Conservation (phyloP, 2,329 filamentous ascomycete species). For the Rutstroemia sp. region DNA sequence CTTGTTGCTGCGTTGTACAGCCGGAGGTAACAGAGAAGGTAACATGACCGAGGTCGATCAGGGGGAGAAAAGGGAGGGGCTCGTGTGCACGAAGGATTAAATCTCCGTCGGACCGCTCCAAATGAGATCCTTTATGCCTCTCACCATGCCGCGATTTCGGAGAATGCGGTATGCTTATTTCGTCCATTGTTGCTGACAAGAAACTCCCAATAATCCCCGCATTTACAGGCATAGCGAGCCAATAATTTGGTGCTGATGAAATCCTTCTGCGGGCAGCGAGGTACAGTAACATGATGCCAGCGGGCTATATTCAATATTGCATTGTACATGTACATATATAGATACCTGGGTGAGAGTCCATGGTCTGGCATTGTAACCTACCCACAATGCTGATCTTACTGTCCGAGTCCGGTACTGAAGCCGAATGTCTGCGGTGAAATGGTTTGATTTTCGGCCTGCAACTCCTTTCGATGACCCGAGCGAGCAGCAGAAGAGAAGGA, state of each 20-base stretch:
- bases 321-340: neutral
- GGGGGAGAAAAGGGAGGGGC: constrained; percentile 7
- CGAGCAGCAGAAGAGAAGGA: neutral
- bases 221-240: neutral
- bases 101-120: constrained; percentile 19
- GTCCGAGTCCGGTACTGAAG: neutral
- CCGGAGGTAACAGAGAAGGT: neutral
- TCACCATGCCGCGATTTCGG: neutral
- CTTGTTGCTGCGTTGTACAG: neutral
- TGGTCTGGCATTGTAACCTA: neutral
- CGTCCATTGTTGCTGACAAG: neutral
- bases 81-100: constrained; percentile 17
- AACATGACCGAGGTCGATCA: constrained; percentile 10
- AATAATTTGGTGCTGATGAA: neutral
- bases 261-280: neutral
- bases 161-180: neutral
- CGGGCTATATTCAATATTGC: neutral
- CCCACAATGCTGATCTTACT: constrained; percentile 3
- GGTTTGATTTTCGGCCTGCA: neutral
- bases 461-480: neutral
- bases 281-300: neutral
- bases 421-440: neutral
- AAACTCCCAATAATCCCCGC: neutral
- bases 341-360: neutral
- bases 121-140: constrained; percentile 22